Evolutionary conservation across 2,329 filamentous ascomycete genomes (phyloP).

Genomic region (Neofusicoccum sp.): DNA sequence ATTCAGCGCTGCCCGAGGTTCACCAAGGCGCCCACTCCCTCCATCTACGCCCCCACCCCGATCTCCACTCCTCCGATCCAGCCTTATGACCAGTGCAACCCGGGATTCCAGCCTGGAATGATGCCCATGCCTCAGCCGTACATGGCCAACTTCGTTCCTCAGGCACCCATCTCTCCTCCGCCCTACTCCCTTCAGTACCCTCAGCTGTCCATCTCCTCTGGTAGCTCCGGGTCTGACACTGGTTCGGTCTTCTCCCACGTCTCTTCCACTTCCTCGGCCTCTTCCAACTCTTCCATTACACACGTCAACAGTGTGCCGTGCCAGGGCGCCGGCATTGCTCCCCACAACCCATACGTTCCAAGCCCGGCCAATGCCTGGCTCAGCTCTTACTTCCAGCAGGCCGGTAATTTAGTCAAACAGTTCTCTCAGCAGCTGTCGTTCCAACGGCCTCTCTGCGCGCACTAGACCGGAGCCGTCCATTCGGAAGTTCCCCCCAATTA

Average conservation of each 20-base stretch:
- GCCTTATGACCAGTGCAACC: constrained; percentile 39
- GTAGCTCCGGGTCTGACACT: constrained; percentile 43
- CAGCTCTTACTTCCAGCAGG: constrained; percentile 42
- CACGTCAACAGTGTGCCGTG: constrained; percentile 10
- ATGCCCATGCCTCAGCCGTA: constrained; percentile 31
- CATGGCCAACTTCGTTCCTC: constrained; percentile 36
- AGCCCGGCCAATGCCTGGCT: constrained; percentile 41
- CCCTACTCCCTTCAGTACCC: constrained; percentile 28
- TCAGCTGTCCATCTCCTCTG: constrained; percentile 36
- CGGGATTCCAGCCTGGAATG: constrained; percentile 28
- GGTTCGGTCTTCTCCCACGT: constrained; percentile 44
- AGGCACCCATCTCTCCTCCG: constrained; percentile 33
- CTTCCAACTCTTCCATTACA: constrained; percentile 10
- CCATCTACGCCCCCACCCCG: constrained; percentile 44
- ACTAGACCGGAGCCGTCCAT: constrained; percentile 28
- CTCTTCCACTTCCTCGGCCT: constrained; percentile 33
- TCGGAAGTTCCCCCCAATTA: constrained; percentile 3
- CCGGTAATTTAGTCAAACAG: constrained; percentile 44
- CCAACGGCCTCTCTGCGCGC: constrained; percentile 42
- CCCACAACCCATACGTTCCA: constrained; percentile 40
- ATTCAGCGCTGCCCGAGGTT: constrained; percentile 78
- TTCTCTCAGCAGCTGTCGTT: constrained; percentile 34
- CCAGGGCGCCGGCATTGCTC: constrained; percentile 4
- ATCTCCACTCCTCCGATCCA: constrained; percentile 49
- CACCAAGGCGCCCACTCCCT: constrained; percentile 53